Evolutionary conservation across 2,329 filamentous ascomycete genomes (phyloP).

Genomic region (Alternaria triticimaculans): DNA sequence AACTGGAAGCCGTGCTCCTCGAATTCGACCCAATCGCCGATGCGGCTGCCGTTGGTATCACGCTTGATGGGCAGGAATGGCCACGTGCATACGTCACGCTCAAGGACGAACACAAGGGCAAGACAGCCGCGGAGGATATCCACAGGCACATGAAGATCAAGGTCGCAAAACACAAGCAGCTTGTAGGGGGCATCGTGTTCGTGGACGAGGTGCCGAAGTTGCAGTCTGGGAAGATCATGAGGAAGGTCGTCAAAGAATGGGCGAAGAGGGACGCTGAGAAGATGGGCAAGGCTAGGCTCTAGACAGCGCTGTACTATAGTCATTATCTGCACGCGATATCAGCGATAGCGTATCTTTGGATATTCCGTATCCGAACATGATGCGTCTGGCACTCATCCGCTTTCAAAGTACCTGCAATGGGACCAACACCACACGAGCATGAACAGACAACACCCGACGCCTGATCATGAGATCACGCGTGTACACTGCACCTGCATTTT

Average conservation of each 20-base stretch:
- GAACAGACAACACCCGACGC: neutral
- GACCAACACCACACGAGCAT: neutral
- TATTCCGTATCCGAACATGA: neutral
- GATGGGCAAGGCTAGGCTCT: conserved; percentile 38
- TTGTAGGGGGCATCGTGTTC: conserved; percentile 61
- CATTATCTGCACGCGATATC: neutral
- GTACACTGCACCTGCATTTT: fast-evolving
- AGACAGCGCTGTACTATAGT: neutral
- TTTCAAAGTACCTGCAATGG: neutral
- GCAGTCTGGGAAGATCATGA: conserved; percentile 64
- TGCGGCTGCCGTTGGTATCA: conserved; percentile 63
- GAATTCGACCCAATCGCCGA: conserved; percentile 61
- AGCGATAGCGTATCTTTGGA: neutral
- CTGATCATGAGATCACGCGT: neutral
- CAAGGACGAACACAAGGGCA: conserved; percentile 55
- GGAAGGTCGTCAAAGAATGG: conserved; percentile 64
- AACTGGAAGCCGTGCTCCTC: conserved; percentile 59
- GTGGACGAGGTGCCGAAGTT: conserved; percentile 65
- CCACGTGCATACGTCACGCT: conserved; percentile 62
- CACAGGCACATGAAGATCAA: conserved; percentile 51
- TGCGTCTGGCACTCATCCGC: neutral
- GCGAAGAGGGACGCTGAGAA: conserved; percentile 59
- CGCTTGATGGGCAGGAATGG: conserved; percentile 58
- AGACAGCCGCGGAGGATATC: conserved; percentile 33
- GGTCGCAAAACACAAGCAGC: conserved; percentile 61